Evolutionary conservation across 768 basidiomycete genomes (phyloP).

Genomic region (Trichaptum fuscoviolaceum): DNA sequence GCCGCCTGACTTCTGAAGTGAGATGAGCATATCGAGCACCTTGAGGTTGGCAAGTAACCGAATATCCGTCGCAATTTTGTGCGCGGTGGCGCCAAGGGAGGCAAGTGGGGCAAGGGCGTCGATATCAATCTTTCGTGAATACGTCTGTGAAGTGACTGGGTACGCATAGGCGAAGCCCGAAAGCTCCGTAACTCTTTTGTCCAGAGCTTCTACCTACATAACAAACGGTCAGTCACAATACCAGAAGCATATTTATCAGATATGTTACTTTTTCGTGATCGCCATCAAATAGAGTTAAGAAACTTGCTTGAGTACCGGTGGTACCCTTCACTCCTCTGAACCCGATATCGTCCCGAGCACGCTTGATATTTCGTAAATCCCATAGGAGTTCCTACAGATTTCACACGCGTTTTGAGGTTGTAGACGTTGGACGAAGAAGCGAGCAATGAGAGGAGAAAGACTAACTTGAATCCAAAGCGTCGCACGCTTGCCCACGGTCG

Average conservation of each 20-base stretch:
- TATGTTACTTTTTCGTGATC: conserved; percentile 78
- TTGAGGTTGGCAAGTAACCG: conserved; percentile 92
- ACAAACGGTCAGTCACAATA: neutral
- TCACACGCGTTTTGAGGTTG: conserved; percentile 2
- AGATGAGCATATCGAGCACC: conserved; percentile 29
- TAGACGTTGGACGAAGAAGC: neutral
- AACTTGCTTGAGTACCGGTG: conserved; percentile 96
- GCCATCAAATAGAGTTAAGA: conserved; percentile 90
- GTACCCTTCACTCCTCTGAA: conserved; percentile 99
- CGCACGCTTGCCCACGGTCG: conserved; percentile 95
- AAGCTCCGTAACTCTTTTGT: conserved; percentile 82
- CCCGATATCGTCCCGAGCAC: conserved; percentile 87
- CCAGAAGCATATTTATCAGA: neutral
- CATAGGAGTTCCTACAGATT: conserved; percentile 77
- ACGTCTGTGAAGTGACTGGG: conserved; percentile 97
- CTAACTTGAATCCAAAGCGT: conserved; percentile 92
- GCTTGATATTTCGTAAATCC: conserved; percentile 91
- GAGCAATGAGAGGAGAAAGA: conserved; percentile 1
- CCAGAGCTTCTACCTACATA: conserved; percentile 77
- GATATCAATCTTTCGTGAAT: conserved; percentile 94
- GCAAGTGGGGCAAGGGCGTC: conserved; percentile 90
- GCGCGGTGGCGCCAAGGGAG: conserved; percentile 88
- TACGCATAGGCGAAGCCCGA: conserved; percentile 93
- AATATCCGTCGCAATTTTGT: conserved; percentile 97
- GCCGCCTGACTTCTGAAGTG: neutral